A percentile compares a stretch with the other conserved stretches of the same genome.
phyloP scores from a whole-genome alignment of 345 rosid genomes.

The Gossypium bickii region DNA sequence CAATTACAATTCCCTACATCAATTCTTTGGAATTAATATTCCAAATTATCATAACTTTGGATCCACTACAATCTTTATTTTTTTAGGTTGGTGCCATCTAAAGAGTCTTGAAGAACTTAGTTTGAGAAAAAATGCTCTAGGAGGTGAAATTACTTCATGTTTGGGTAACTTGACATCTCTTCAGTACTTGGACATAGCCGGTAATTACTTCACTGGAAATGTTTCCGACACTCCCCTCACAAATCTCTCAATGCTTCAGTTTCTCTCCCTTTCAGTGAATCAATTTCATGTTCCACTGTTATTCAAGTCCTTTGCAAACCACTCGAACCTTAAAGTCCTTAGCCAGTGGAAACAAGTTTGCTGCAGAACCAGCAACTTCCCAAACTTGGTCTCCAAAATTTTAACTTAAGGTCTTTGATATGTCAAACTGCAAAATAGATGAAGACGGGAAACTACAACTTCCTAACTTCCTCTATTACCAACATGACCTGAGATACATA shows the following conservation, averaged over 20 bases:
- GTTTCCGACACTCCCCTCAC: background rate
- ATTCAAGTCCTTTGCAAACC: background rate
- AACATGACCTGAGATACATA: background rate
- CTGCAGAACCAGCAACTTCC: background rate
- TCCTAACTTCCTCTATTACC: background rate
- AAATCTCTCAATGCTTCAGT: constrained; percentile 4
- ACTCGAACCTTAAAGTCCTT: background rate
- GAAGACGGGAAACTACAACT: background rate
- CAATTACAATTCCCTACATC: background rate
- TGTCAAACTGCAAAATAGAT: background rate
- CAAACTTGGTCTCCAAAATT: background rate
- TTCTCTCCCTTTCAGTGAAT: background rate
- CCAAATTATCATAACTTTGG: too few species aligned
- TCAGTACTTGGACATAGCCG: background rate
- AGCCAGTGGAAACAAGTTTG: background rate
- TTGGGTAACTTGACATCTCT: background rate
- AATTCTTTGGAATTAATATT: too few species aligned
- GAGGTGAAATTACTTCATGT: constrained; percentile 7
- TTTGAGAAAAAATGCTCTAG: fast-evolving
- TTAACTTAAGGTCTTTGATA: background rate
- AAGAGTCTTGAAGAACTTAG: background rate
- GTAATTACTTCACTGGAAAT: background rate
- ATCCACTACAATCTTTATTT: background rate
- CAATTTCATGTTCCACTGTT: background rate
- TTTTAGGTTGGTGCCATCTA: background rate